Evolutionary conservation across 1,139 yeast species (phyloP), one percentile per base, ranked within the genome.

Genomic region (Yamadazyma membranifaciens): DNA sequence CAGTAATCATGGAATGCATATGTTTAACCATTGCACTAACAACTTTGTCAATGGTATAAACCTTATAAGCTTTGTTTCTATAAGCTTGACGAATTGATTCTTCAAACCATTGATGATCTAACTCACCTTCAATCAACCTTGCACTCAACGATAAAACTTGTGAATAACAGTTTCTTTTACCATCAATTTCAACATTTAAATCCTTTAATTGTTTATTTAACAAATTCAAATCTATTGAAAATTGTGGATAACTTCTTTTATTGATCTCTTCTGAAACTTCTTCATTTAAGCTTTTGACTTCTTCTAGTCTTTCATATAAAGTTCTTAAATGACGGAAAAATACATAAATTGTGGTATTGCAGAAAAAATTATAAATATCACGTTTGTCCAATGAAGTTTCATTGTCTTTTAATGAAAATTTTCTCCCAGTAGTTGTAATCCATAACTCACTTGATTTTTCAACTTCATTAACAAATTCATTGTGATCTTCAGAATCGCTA

Each of bases 71-170:
- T 49, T 82, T 83, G 64, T 92, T 94, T 54, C 94, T 80, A 67
- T 87, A 92, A 0, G 95, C 97, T 69, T 91, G 97, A 50, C 99
- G 87, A 46, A 94, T 67, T 17, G 96, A 78, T 61, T 92, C 98
- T 67, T 92, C 99, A 60, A 87, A 92, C 87, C 94, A 85, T 61
- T 86, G 95, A 51, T 89, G 96, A 55, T 92, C 98, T 40, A 92
- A 69, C 32, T 89, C 95, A 24, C 96, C 96, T 54, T 88, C 95
- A 49, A 94, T 86, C 40, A 91, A 69, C 49, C 81, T 78, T 52
- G 81, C 89, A 41, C 95, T 78, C 44, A 92, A 70, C 2, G 69
- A 69, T 45, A 92, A 69, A 14, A 89, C 78, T 62, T 92, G 97
- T 31, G 72, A 65, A 60, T 92, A 94, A 42, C 94, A 85, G 51